phyloP scores from a whole-genome alignment of 2,329 filamentous ascomycete species.

The Laburnicola sp. region DNA sequence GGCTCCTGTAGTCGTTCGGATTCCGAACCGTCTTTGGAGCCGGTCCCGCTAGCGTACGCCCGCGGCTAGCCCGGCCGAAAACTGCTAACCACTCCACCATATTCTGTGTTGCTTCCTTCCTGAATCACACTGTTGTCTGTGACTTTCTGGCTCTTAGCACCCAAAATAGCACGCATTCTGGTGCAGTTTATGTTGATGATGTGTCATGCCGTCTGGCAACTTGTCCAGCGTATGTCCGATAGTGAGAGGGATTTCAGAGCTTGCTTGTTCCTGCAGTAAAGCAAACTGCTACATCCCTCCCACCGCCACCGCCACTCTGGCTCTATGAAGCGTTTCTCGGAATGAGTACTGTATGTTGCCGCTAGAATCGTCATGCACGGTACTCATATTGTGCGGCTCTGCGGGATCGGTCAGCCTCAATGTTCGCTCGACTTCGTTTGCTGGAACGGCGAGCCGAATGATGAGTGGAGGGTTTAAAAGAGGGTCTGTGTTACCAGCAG shows the following conservation, averaged over 20 bases:
- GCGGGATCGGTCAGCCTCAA: background rate
- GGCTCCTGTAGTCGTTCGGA: constrained; percentile 15
- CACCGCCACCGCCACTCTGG: background rate
- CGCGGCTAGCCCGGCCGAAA: constrained; percentile 3
- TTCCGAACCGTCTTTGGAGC: constrained; percentile 15
- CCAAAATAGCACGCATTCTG: background rate
- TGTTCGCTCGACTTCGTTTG: background rate
- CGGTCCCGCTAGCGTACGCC: background rate
- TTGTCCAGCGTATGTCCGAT: background rate
- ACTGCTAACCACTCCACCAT: background rate
- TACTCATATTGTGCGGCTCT: constrained; percentile 2
- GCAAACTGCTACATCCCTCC: background rate
- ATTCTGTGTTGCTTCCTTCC: background rate
- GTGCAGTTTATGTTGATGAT: background rate
- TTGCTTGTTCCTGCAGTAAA: background rate
- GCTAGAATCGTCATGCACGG: background rate
- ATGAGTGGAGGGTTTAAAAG: background rate
- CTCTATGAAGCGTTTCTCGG: background rate
- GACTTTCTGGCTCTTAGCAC: constrained; percentile 2
- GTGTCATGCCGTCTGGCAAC: background rate
- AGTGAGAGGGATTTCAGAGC: background rate
- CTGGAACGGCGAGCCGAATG: background rate
- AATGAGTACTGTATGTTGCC: background rate
- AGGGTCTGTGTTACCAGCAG: background rate
- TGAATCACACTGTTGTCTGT: background rate